Base-by-base conservation (phyloP, 805 yeast genomes). In the Saccharomycopsis oosterbeekiorum region DNA sequence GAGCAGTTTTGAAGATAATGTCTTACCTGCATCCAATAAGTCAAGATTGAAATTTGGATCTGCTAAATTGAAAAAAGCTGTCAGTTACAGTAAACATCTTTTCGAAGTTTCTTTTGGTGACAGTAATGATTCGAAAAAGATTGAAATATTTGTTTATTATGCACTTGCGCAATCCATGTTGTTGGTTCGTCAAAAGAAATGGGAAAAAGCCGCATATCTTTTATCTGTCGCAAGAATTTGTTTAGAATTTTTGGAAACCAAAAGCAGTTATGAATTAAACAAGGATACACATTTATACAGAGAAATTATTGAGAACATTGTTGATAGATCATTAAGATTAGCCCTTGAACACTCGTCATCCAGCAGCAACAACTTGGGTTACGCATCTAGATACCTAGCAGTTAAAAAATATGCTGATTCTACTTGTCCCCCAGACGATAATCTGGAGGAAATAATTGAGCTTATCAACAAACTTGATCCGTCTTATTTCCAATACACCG, bases 41-140 rank as follows among this genome's bases (percentile, higher is more conserved):
- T 75, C 66, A 69, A 70, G 71, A 65, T 75, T 80, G n/a, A 79
- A 79, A 60, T 80, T 85, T 62, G 73, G 87, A 67, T 69, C 78
- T 11, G 80, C 91, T 34, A 88, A 88, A 71, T 79, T 87, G 64
- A 89, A 85, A 69, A 85, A 81, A 71, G 83, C 93, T 1, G 71
- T 79, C 36, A 71, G 72, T 56, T 76, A 76, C 58, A 72, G 80
- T 21, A 70, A 74, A 50, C 75, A 76, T 37, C 71, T 89, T 39
- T 68, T 67, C 10, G 43, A 54, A 11, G 53, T 65, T 21, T 59
- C 63, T 15, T 54, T 55, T 36, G 41, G 53, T 26, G 62, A 59
- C 12, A 17, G 24, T 12, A 39, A 43, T 37, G 29, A 57, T 12
- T 34, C 40, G 42, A 61, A 57, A 29, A 55, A 55, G 19, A 24